Conservation (phyloP, 768 basidiomycete genomes). For the Sarcodon sp. region DNA sequence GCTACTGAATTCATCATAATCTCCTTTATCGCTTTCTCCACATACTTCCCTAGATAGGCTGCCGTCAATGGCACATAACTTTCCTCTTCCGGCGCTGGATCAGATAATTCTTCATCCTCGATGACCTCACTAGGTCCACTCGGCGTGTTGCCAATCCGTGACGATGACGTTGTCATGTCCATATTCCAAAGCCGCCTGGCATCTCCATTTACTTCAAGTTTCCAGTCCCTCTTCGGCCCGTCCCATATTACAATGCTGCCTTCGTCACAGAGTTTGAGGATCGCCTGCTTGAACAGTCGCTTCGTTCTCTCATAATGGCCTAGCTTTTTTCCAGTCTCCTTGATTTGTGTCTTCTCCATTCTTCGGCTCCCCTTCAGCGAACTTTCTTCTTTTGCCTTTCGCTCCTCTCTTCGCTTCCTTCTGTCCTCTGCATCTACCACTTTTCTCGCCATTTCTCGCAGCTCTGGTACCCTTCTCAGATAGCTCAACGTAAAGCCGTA, state of each 20-base stretch:
- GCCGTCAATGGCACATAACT: slow-evolving; percentile 53
- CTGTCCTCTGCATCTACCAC: slow-evolving; percentile 51
- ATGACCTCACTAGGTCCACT: slow-evolving; percentile 8
- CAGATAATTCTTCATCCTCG: slow-evolving; percentile 40
- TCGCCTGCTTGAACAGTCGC: slow-evolving; percentile 52
- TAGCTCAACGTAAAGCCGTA: slow-evolving; percentile 62
- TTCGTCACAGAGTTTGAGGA: slow-evolving; percentile 52
- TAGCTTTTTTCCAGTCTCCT: not conserved
- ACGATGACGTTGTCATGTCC: slow-evolving; percentile 5
- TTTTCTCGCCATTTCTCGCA: slow-evolving; percentile 47
- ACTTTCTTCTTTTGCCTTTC: slow-evolving; percentile 35
- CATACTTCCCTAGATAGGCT: slow-evolving; percentile 29
- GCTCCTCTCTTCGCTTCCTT: slow-evolving; percentile 5
- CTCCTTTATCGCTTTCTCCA: slow-evolving; percentile 30
- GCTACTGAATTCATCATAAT: slow-evolving; percentile 14
- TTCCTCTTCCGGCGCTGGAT: slow-evolving; percentile 47
- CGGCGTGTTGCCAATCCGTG: not conserved
- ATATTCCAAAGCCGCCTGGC: slow-evolving; percentile 37
- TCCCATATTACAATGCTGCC: slow-evolving; percentile 71
- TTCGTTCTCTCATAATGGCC: slow-evolving; percentile 33
- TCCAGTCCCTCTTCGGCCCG: slow-evolving; percentile 31
- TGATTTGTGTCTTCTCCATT: not conserved
- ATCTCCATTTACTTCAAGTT: slow-evolving; percentile 2
- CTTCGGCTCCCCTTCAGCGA: slow-evolving; percentile 11
- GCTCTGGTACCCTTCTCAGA: slow-evolving; percentile 65